These are phyloP conservation scores for Diaporthe sp. DNA, from an alignment of 2,329 filamentous ascomycete genomes.

Conservation along the genomic window DNA sequence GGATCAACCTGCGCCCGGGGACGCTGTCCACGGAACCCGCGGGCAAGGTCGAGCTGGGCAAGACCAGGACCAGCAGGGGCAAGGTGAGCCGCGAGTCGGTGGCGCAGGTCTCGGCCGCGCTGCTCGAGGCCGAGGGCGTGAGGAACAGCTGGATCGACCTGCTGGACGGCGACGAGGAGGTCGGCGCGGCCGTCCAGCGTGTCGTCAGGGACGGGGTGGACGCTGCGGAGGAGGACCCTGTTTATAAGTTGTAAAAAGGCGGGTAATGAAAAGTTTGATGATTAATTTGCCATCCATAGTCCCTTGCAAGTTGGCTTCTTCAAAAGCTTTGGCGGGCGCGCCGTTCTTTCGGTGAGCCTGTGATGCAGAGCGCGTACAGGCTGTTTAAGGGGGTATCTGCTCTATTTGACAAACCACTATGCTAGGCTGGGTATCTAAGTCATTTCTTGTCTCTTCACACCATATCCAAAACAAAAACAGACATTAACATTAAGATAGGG, in stretches of 20 bases:
- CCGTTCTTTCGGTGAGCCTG: neutral
- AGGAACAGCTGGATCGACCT: constrained; percentile 69
- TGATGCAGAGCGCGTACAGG: neutral
- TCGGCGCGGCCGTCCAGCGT: constrained; percentile 62
- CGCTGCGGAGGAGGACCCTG: constrained; percentile 66
- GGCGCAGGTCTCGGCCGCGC: constrained; percentile 68
- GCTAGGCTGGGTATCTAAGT: constrained; percentile 9
- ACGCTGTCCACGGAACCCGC: constrained; percentile 63
- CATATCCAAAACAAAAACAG: neutral
- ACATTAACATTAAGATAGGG: constrained; percentile 16
- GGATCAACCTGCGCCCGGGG: constrained; percentile 68
- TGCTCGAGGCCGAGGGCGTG: constrained; percentile 64
- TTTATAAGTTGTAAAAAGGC: constrained; percentile 42
- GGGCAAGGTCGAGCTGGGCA: constrained; percentile 63
- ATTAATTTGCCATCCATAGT: neutral
- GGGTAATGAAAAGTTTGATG: too few species aligned
- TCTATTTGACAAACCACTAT: constrained; percentile 21
- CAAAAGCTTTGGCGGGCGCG: neutral
- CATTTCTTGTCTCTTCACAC: neutral
- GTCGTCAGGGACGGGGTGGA: constrained; percentile 65
- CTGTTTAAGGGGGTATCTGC: constrained; percentile 32
- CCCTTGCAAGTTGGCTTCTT: neutral
- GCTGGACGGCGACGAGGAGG: constrained; percentile 65
- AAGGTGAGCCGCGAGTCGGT: constrained; percentile 70
- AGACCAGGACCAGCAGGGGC: constrained; percentile 55